Percentiles rank a stretch among this genome's conserved stretches.
Evolutionary conservation across 768 basidiomycete genomes (phyloP).

Genomic region (Termitomyces eurrhizus): DNA sequence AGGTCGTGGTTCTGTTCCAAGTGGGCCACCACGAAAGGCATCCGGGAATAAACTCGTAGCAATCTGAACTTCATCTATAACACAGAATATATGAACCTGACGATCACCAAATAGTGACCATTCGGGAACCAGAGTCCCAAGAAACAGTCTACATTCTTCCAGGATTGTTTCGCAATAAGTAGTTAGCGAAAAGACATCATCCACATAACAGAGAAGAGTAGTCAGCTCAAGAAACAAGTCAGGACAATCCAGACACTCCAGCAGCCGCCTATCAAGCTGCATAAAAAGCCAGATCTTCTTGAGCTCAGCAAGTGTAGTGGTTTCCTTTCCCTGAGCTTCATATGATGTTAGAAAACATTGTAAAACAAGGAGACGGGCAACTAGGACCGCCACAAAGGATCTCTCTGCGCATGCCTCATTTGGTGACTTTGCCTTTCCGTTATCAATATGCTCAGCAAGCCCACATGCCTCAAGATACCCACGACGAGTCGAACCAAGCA

Average conservation of each 20-base stretch:
- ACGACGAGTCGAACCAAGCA: neutral
- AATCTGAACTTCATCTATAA: neutral
- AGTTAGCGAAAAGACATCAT: neutral
- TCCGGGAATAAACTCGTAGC: neutral
- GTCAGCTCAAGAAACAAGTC: neutral
- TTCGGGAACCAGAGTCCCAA: neutral
- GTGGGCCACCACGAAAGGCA: neutral
- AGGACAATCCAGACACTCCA: neutral
- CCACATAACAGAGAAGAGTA: neutral
- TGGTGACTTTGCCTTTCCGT: neutral
- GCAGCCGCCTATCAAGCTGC: neutral
- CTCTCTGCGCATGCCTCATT: neutral
- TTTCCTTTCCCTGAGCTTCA: neutral
- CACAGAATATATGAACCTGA: neutral
- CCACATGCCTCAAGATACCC: neutral
- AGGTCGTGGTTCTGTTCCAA: neutral
- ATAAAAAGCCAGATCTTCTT: neutral
- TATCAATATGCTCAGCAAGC: neutral
- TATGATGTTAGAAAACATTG: neutral
- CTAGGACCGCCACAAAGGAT: neutral
- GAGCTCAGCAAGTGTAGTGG: neutral
- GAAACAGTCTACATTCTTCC: neutral
- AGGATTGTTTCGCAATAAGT: neutral
- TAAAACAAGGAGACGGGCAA: neutral
- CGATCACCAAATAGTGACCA: neutral